Base-by-base conservation (phyloP, 1,284 basidiomycete genomes). In the Ceratobasidium theobromae region DNA sequence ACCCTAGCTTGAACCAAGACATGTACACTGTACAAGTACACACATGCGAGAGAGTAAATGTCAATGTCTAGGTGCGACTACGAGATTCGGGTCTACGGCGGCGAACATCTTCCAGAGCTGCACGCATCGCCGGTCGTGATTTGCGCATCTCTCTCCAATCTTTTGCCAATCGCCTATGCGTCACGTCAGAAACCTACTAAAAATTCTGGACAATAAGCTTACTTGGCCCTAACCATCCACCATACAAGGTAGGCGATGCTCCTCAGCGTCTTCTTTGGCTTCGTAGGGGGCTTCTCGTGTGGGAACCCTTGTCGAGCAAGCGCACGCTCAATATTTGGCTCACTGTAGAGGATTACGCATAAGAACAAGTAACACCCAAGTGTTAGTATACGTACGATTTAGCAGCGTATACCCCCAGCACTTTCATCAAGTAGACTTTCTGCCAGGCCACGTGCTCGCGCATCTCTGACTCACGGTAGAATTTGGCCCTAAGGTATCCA, bases 401-500 rank as follows among this genome's bases (percentile, higher is more conserved):
- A 18, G 32, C n/a, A n/a, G n/a, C 12, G 27, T 64, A 64, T 16
- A 76, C 77, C 33, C 76, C 77, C 32, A 78, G 73, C 14, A 77
- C 58, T 27, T 60, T 43, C 21, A 70, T 45, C 11, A 70, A 33
- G 40, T 95, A 96, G 57, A 83, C 79, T 75, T 99, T 99, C 78
- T 98, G 96, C 73, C 93, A 87, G 3, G 83, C 80, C 49, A 98
- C 79, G 71, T 89, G 88, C 65, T 81, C 82, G n/a, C 95, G 84
- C 77, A 96, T 84, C 1, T 83, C 81, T 23, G 87, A 85, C 77
- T 99, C 96, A 33, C 96, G 83, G 1, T 85, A 89, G 76, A 89
- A 95, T 74, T 93, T 93, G 52, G 90, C 88, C 75, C 98, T 96
- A 70, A 98, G 82, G 76, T 98, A 98, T 53, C 84, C 84, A 70